These are phyloP conservation scores for Biscogniauxia mediterranea DNA, from an alignment of 2,329 filamentous ascomycete species.

Conservation along the genomic window DNA sequence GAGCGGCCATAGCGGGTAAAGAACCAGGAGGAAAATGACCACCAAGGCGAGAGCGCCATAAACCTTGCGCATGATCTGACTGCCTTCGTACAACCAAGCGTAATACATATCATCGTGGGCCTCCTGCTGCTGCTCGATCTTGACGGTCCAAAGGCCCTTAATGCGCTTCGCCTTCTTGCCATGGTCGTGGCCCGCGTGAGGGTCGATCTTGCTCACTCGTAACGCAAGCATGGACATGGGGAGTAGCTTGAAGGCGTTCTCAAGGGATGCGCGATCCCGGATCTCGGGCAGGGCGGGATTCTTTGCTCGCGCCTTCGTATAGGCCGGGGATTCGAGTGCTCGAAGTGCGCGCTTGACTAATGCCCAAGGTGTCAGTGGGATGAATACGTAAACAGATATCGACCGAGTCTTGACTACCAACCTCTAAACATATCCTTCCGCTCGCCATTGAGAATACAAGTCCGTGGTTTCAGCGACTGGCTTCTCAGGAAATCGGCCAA, in stretches of 20 bases:
- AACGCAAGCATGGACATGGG: conserved; percentile 92
- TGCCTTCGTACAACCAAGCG: conserved; percentile 92
- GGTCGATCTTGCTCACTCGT: conserved; percentile 80
- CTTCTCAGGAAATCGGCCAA: conserved; percentile 82
- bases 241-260: conserved; percentile 92
- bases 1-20: conserved; percentile 96
- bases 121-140: conserved; percentile 95
- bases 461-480: conserved; percentile 85
- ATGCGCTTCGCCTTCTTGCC: conserved; percentile 79
- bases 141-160: conserved; percentile 95
- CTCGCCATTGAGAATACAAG: conserved; percentile 92
- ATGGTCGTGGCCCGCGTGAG: conserved; percentile 72
- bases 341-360: conserved; percentile 94
- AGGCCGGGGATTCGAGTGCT: conserved; percentile 83
- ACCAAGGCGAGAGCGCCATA: conserved; percentile 82
- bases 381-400: not conserved
- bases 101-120: conserved; percentile 86
- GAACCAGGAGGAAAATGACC: conserved; percentile 81
- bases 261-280: conserved; percentile 81
- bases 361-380: conserved; percentile 14
- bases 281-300: conserved; percentile 86
- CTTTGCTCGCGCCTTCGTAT: conserved; percentile 85
- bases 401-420: conserved; percentile 35
- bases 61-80: conserved; percentile 89
- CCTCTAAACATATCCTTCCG: conserved; percentile 98